Base-by-base conservation (phyloP, 2,329 filamentous ascomycete genomes). In the Volutella citrinella region DNA sequence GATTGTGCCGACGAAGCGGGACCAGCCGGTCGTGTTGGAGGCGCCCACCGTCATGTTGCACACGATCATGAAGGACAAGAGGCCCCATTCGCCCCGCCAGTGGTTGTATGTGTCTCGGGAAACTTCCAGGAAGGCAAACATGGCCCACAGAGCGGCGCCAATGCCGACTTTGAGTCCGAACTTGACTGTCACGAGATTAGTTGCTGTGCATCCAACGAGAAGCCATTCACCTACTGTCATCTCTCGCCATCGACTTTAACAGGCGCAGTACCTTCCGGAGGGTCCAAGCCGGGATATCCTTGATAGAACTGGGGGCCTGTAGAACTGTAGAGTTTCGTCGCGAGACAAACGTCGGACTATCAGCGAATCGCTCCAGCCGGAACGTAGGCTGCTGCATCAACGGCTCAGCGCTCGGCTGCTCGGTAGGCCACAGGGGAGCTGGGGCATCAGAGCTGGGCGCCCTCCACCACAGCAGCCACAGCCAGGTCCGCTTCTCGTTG, bases 21-120 rank as follows among this genome's bases (percentile, higher is more conserved):
- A 80, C 53, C 81, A 78, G 2, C 88, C 90, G 0, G 91, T 95
- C 0, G 91, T 95, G 57, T 97, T 98, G 12, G 89, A 88, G 5
- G 91, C 89, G n/a, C 93, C 93, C 8, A 96, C 89, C 0, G 91
- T 98, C 89, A 96, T 97, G 24, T 86, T 89, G 57, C 90, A 96
- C n/a, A 98, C 93, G 52, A 97, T 81, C 89, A 97, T 97, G 68
- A 95, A 97, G 0, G 89, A 95, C 19, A 98, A 60, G 1, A 98
- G 70, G 11, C 93, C 93, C 93, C 93, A 98, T 70, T 98, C 93
- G 8, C 91, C 91, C 51, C 91, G 76, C 88, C 90, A 97, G 45
- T 85, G 82, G 22, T 79, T 74, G 56, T 96, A 98, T 5, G 84
- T 71, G 0, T 86, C 84, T 35, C 89, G 73, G 0, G 89, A 95